Conservation (phyloP, 768 basidiomycete species). For the Tylopilus cervinicoccineus region DNA sequence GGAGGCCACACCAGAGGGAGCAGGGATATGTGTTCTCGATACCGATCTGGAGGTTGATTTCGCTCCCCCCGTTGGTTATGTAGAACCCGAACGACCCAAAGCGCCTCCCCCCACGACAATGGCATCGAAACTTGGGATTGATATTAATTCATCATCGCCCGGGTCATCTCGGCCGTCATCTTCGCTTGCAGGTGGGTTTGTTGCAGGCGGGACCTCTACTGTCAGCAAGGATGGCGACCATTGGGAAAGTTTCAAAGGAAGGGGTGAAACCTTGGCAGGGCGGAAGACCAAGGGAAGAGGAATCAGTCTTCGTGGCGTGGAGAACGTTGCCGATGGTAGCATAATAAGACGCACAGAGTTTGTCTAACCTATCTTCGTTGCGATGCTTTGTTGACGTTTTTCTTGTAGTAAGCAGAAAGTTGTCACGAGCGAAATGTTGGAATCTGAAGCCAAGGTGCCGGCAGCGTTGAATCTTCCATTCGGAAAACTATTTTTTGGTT, state of each 20-base stretch:
- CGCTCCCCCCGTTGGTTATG: constrained; percentile 87
- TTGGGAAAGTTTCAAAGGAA: constrained; percentile 96
- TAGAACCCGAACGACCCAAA: constrained; percentile 87
- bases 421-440: constrained; percentile 76
- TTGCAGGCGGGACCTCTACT: constrained; percentile 42
- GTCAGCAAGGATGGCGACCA: constrained; percentile 76
- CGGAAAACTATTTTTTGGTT: constrained; percentile 97
- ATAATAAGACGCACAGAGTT: constrained; percentile 92
- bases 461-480: constrained; percentile 87
- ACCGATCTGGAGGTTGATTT: constrained; percentile 99
- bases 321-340: constrained; percentile 74
- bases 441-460: constrained; percentile 74
- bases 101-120: constrained; percentile 82
- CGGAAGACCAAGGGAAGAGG: constrained; percentile 96
- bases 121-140: constrained; percentile 96
- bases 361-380: constrained; percentile 29
- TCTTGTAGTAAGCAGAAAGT: constrained; percentile 69
- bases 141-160: constrained; percentile 80
- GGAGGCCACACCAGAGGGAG: constrained; percentile 84
- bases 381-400: constrained; percentile 10
- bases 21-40: constrained; percentile 86
- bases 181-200: constrained; percentile 65
- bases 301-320: constrained; percentile 75
- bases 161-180: constrained; percentile 82
- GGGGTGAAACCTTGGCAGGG: constrained; percentile 86